Percentiles rank a stretch among this genome's conserved stretches.
phyloP scores from a whole-genome alignment of 2,329 filamentous ascomycete species.

The Fusarium staphyleae region DNA sequence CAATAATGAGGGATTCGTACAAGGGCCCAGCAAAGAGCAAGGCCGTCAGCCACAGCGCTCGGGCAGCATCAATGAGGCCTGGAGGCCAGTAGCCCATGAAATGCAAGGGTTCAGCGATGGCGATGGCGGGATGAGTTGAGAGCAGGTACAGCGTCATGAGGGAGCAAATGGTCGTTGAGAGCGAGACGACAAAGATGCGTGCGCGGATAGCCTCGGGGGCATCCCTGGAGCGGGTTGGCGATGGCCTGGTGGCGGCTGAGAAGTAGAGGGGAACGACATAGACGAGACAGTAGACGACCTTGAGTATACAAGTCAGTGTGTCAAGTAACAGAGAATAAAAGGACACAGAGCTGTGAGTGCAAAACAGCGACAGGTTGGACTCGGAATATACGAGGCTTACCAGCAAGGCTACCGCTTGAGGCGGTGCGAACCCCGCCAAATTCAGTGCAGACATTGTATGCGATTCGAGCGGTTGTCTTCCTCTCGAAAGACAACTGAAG shows the following conservation, averaged over 20 bases:
- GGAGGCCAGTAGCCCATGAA: constrained; percentile 84
- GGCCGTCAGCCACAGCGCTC: constrained; percentile 72
- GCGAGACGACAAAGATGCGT: constrained; percentile 79
- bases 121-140: constrained; percentile 57
- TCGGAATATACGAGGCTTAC: constrained; percentile 25
- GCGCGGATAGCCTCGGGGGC: constrained; percentile 88
- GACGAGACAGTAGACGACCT: constrained; percentile 80
- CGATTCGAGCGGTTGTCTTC: neutral
- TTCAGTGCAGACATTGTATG: constrained; percentile 12
- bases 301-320: constrained; percentile 12
- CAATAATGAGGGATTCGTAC: constrained; percentile 78
- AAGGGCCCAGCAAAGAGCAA: constrained; percentile 85
- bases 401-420: constrained; percentile 36
- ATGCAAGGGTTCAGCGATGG: constrained; percentile 63
- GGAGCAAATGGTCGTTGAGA: constrained; percentile 75
- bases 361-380: neutral
- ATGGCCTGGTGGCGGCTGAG: constrained; percentile 79
- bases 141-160: constrained; percentile 68
- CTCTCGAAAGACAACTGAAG: neutral
- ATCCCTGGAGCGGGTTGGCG: constrained; percentile 80
- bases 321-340: neutral
- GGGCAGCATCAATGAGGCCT: constrained; percentile 67
- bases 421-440: constrained; percentile 29
- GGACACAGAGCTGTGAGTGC: neutral
- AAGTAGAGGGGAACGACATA: constrained; percentile 94